A percentile compares a stretch with the other conserved stretches of the same genome.
phyloP scores from a whole-genome alignment of 805 yeast species.

The Lachancea cidri region DNA sequence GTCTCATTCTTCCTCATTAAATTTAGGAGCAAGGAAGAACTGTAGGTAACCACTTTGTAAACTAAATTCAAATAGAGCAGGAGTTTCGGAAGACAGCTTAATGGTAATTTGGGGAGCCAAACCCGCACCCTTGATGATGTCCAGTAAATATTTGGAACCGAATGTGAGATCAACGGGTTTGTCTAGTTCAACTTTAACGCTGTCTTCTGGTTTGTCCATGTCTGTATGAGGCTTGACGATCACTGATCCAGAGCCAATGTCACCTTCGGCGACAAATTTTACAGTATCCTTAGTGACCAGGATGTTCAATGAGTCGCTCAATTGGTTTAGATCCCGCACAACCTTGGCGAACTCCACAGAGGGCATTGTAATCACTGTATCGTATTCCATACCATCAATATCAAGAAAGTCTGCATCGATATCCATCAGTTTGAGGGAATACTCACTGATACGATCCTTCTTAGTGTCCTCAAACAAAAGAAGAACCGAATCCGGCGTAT shows the following conservation, averaged over 20 bases:
- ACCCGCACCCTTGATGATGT: slow-evolving; percentile 86
- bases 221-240: slow-evolving; percentile 80
- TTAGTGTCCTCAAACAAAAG: slow-evolving; percentile 86
- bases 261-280: slow-evolving; percentile 86
- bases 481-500: slow-evolving; percentile 71
- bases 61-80: slow-evolving; percentile 90
- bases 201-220: slow-evolving; percentile 72
- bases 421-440: slow-evolving; percentile 87
- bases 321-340: slow-evolving; percentile 78
- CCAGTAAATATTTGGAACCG: slow-evolving; percentile 85
- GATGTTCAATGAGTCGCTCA: slow-evolving; percentile 83
- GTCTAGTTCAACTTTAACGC: slow-evolving; percentile 69
- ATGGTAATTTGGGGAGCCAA: slow-evolving; percentile 73
- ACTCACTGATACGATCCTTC: slow-evolving; percentile 90
- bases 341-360: slow-evolving; percentile 82
- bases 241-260: slow-evolving; percentile 81
- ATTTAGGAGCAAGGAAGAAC: slow-evolving; percentile 96
- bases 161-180: slow-evolving; percentile 86
- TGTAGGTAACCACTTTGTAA: slow-evolving; percentile 83
- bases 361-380: slow-evolving; percentile 82
- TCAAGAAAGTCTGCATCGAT: slow-evolving; percentile 91
- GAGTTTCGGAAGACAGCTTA: slow-evolving; percentile 84
- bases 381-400: slow-evolving; percentile 91
- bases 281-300: slow-evolving; percentile 88
- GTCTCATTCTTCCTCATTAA: slow-evolving; percentile 76